Evolutionary conservation across 495 filamentous ascomycete genomes (phyloP).

Genomic region (Opeltia flavorubescens): DNA sequence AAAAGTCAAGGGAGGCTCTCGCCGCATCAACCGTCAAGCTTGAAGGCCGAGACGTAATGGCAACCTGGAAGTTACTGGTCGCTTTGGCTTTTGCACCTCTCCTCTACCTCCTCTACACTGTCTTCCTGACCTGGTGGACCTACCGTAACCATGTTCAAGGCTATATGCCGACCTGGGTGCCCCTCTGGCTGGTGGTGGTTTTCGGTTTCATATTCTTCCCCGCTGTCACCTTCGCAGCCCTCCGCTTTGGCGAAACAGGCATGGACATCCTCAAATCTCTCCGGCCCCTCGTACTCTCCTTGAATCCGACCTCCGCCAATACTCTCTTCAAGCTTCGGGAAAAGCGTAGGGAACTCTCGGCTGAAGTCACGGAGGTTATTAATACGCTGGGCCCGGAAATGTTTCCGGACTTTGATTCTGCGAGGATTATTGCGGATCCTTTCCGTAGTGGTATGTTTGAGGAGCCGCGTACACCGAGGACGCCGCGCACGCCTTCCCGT

Average conservation of each 20-base stretch:
- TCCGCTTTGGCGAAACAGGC: constrained; percentile 89
- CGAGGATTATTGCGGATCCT: constrained; percentile 58
- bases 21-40: constrained; percentile 90
- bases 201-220: constrained; percentile 70
- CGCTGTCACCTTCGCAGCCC: constrained; percentile 78
- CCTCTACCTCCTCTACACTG: constrained; percentile 70
- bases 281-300: constrained; percentile 71
- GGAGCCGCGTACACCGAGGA: constrained; percentile 6
- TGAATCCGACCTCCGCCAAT: constrained; percentile 74
- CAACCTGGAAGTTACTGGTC: constrained; percentile 95
- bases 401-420: constrained; percentile 87
- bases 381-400: constrained; percentile 93
- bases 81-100: constrained; percentile 76
- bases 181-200: constrained; percentile 61
- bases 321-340: constrained; percentile 66
- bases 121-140: constrained; percentile 60
- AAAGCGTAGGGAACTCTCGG: constrained; percentile 55
- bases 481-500: constrained; percentile 11
- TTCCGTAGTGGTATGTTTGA: constrained; percentile 30
- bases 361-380: constrained; percentile 80
- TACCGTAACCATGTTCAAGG: constrained; percentile 71
- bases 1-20: constrained; percentile 80
- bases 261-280: constrained; percentile 98
- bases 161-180: constrained; percentile 61
- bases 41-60: constrained; percentile 87